phyloP scores from a whole-genome alignment of 768 basidiomycete genomes.

The Lentinus tigrinus region DNA sequence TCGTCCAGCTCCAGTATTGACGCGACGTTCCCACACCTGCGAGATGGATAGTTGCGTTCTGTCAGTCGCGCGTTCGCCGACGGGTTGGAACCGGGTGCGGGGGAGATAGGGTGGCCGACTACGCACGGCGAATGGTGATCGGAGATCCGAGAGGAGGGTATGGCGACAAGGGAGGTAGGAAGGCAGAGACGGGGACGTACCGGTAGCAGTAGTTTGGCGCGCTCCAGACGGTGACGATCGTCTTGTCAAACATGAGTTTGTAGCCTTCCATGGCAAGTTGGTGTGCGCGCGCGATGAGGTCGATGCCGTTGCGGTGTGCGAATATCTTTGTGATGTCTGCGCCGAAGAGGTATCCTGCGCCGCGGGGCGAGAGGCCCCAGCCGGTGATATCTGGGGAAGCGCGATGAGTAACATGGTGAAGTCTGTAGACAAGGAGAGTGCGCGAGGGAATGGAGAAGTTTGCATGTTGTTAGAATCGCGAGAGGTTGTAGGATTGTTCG shows the following conservation, averaged over 20 bases:
- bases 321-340: slow-evolving; percentile 89
- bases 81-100: background rate
- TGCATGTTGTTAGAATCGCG: too few relatives aligned
- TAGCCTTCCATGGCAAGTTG: slow-evolving; percentile 98
- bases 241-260: slow-evolving; percentile 95
- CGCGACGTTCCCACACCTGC: slow-evolving; percentile 92
- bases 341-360: slow-evolving; percentile 95
- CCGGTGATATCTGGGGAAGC: slow-evolving; percentile 71
- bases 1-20: slow-evolving; percentile 95
- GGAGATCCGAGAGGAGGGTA: too few relatives aligned
- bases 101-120: background rate
- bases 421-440: background rate
- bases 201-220: slow-evolving; percentile 98
- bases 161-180: too few relatives aligned
- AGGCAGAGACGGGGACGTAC: slow-evolving; percentile 42
- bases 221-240: slow-evolving; percentile 97
- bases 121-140: too few relatives aligned
- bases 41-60: background rate
- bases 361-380: slow-evolving; percentile 97
- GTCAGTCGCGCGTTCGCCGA: too few relatives aligned
- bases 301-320: slow-evolving; percentile 87
- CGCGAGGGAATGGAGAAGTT: background rate
- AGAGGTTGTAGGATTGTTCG: too few relatives aligned
- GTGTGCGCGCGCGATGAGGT: slow-evolving; percentile 95
- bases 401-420: background rate